Percentiles rank a stretch among this genome's conserved stretches.
Conservation (phyloP, 2,329 filamentous ascomycete species). For the Aspergillus intermedius region DNA sequence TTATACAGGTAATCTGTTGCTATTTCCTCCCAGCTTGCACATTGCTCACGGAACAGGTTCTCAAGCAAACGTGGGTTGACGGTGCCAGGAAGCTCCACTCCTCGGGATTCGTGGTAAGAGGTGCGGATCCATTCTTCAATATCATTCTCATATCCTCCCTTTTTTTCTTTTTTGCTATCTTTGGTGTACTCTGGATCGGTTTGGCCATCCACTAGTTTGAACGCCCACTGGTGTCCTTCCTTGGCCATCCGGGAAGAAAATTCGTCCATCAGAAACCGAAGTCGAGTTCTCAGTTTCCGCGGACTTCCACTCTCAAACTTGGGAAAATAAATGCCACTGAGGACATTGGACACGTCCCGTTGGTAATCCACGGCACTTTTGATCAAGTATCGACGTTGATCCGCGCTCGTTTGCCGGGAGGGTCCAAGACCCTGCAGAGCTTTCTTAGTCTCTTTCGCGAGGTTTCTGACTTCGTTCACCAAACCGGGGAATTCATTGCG, state of each 20-base stretch:
- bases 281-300: neutral
- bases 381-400: conserved; percentile 15
- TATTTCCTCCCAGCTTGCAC: conserved; percentile 9
- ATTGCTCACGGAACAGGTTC: conserved; percentile 14
- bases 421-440: conserved; percentile 11
- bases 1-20: conserved; percentile 3
- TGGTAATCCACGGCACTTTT: conserved; percentile 9
- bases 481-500: conserved; percentile 15
- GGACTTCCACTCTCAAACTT: neutral
- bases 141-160: neutral
- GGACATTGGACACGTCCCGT: conserved; percentile 7
- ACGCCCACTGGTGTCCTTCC: conserved; percentile 7
- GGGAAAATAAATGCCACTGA: conserved; percentile 10
- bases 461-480: conserved; percentile 9
- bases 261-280: conserved; percentile 7
- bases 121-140: conserved; percentile 15
- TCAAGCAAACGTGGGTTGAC: conserved; percentile 15
- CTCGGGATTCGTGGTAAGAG: conserved; percentile 13
- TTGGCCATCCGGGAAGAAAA: conserved; percentile 8
- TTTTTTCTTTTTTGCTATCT: too few species aligned
- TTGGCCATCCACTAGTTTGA: conserved; percentile 3
- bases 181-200: conserved; percentile 5
- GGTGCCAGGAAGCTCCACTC: conserved; percentile 14
- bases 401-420: conserved; percentile 8
- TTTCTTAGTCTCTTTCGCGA: conserved; percentile 16